Evolutionary conservation across 2,329 filamentous ascomycete species (phyloP).

Genomic region (Colletotrichum theobromicola): DNA sequence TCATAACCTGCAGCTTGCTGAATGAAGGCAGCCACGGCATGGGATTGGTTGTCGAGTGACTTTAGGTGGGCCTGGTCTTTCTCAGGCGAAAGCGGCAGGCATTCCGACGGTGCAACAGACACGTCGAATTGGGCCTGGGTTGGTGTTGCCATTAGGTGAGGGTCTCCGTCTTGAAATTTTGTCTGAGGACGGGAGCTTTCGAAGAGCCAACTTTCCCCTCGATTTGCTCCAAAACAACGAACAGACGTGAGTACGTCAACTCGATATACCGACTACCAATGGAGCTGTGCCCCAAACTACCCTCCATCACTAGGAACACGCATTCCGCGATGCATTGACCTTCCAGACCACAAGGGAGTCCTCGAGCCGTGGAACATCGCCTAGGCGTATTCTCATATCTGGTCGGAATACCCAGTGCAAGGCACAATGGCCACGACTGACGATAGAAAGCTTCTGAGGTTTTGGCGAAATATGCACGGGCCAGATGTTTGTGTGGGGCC

Average conservation of each 20-base stretch:
- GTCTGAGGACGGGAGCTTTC: background rate
- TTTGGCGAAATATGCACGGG: background rate
- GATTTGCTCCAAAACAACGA: background rate
- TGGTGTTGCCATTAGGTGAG: background rate
- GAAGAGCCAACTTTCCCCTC: background rate
- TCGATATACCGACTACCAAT: background rate
- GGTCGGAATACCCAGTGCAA: background rate
- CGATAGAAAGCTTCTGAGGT: background rate
- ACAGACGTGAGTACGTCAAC: background rate
- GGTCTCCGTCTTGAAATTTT: background rate
- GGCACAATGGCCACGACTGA: background rate
- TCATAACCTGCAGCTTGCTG: background rate
- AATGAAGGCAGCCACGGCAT: no score
- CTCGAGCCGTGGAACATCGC: background rate
- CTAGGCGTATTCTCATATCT: background rate
- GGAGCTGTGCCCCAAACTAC: background rate
- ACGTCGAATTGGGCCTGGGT: background rate
- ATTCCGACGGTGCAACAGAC: background rate
- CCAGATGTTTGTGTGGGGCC: conserved; percentile 11
- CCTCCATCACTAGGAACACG: background rate
- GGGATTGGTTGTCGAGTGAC: background rate
- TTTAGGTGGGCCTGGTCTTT: background rate
- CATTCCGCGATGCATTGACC: background rate
- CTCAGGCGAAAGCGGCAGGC: background rate
- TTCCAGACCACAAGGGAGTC: background rate